A percentile compares a stretch with the other conserved stretches of the same genome.
Conservation (phyloP, 768 basidiomycete genomes). For the Candolleomyces aberdarensis region DNA sequence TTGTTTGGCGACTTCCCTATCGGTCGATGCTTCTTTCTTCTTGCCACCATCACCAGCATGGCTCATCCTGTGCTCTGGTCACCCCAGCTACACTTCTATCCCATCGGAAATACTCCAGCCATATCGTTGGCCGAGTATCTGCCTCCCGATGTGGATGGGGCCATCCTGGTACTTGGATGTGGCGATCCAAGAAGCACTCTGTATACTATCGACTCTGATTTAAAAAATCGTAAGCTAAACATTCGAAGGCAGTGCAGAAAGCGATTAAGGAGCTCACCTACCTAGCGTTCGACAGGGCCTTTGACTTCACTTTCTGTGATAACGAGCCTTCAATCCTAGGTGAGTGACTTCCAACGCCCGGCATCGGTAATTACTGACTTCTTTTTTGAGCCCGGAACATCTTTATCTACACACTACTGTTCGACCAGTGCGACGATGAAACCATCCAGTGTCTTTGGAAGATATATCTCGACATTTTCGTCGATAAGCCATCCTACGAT, state of each 20-base stretch:
- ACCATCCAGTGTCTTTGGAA: slow-evolving; percentile 31
- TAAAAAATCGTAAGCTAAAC: slow-evolving; percentile 17
- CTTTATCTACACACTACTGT: slow-evolving; percentile 41
- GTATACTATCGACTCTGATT: slow-evolving; percentile 41
- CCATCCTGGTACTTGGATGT: slow-evolving; percentile 53
- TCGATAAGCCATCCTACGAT: slow-evolving; percentile 33
- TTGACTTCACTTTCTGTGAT: slow-evolving; percentile 54
- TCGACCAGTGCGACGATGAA: slow-evolving; percentile 23
- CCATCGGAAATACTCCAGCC: slow-evolving; percentile 58
- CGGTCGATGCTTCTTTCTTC: background rate
- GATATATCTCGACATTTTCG: slow-evolving; percentile 46
- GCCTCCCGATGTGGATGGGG: slow-evolving; percentile 42
- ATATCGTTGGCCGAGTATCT: slow-evolving; percentile 45
- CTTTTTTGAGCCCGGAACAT: slow-evolving; percentile 43
- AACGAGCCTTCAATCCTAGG: slow-evolving; percentile 45
- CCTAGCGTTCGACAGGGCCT: slow-evolving; percentile 15
- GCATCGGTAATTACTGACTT: background rate
- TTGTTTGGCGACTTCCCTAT: no score
- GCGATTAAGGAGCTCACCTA: background rate
- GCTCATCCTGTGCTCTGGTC: slow-evolving; percentile 43
- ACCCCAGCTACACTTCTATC: slow-evolving; percentile 48
- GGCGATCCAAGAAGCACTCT: slow-evolving; percentile 56
- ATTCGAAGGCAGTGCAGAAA: background rate
- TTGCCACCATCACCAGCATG: slow-evolving; percentile 25
- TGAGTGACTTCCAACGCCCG: slow-evolving; percentile 15